A percentile compares a stretch with the other conserved stretches of the same genome.
phyloP scores from a whole-genome alignment of 352 stramenopile genomes.

The Salisapilia sapeloensis region DNA sequence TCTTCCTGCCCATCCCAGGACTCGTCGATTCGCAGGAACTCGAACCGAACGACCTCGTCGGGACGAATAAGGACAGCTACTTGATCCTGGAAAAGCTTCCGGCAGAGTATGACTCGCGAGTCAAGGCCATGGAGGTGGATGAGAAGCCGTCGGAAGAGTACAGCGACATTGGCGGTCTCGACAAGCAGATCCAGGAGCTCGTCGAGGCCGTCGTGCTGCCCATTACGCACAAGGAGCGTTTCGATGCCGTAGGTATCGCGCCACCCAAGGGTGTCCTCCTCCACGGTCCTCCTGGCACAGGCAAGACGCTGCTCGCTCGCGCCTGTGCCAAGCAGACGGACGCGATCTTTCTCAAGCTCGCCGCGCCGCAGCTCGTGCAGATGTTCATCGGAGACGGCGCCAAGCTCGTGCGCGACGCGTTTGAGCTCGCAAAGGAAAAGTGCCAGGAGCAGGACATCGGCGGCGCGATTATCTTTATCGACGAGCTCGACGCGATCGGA shows the following conservation, averaged over 20 bases:
- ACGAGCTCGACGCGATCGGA: slow-evolving; percentile 97
- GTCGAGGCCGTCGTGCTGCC: slow-evolving; percentile 96
- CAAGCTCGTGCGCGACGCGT: slow-evolving; percentile 96
- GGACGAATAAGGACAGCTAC: slow-evolving; percentile 99
- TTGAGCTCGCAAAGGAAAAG: slow-evolving; percentile 92
- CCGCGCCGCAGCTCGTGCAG: slow-evolving; percentile 94
- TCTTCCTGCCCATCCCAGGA: slow-evolving; percentile 97
- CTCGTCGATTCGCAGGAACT: slow-evolving; percentile 91
- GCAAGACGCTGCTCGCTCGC: slow-evolving; percentile 96
- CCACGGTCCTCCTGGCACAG: slow-evolving; percentile 92
- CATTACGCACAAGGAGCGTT: slow-evolving; percentile 97
- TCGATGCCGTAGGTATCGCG: slow-evolving; percentile 92
- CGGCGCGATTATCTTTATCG: slow-evolving; percentile 99
- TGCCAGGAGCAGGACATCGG: slow-evolving; percentile 75
- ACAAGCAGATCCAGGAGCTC: slow-evolving; percentile 99
- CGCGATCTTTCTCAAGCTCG: slow-evolving; percentile 97
- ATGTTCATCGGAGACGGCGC: slow-evolving; percentile 99
- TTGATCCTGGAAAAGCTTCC: slow-evolving; percentile 98
- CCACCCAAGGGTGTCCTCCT: slow-evolving; percentile 96
- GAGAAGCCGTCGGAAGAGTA: slow-evolving; percentile 91
- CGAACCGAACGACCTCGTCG: slow-evolving; percentile 94
- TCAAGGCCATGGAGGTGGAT: slow-evolving; percentile 97
- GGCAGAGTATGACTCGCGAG: slow-evolving; percentile 95
- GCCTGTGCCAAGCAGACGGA: slow-evolving; percentile 98
- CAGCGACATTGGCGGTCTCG: slow-evolving; percentile 90